A percentile compares a stretch with the other conserved stretches of the same genome.
These are phyloP conservation scores for Leishmania braziliensis DNA, from an alignment of 208 protist species.

Conservation along the genomic window DNA sequence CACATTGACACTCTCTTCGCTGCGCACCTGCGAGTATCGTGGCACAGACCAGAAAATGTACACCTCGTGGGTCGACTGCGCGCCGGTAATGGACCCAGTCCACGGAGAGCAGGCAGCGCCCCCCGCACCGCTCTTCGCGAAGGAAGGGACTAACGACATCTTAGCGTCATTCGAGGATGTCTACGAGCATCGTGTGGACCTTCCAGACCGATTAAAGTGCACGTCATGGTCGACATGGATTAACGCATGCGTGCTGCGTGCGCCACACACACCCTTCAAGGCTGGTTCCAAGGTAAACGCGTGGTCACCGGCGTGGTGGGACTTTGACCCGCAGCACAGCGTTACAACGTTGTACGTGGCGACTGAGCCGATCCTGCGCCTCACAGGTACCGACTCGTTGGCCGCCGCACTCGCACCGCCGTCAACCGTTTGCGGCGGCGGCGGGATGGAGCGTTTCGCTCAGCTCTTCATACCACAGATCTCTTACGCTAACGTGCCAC, in stretches of 20 bases:
- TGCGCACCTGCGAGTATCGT: constrained; percentile 53
- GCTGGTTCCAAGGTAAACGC: constrained; percentile 21
- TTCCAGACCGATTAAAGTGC: constrained; percentile 25
- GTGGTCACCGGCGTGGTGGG: constrained; percentile 58
- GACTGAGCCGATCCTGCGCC: constrained; percentile 37
- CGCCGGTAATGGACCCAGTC: background rate
- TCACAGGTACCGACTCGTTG: constrained; percentile 29
- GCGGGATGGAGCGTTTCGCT: constrained; percentile 35
- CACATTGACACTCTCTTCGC: constrained; percentile 42
- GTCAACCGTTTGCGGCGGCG: constrained; percentile 3
- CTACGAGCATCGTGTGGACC: constrained; percentile 21
- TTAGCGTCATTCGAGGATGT: constrained; percentile 42
- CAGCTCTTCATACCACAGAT: constrained; percentile 44
- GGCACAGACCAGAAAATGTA: constrained; percentile 38
- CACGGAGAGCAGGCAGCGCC: too few relatives aligned
- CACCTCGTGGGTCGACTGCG: constrained; percentile 41
- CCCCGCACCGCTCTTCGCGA: constrained; percentile 1
- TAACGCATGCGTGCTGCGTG: constrained; percentile 32
- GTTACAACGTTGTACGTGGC: constrained; percentile 45
- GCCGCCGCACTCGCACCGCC: constrained; percentile 28
- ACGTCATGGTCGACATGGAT: constrained; percentile 31
- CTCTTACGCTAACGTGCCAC: constrained; percentile 16
- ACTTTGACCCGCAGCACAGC: constrained; percentile 8
- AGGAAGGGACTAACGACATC: constrained; percentile 13
- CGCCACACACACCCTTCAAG: constrained; percentile 2